Conservation (phyloP, 106 monocot genomes). For the Hemerocallis citrina region DNA sequence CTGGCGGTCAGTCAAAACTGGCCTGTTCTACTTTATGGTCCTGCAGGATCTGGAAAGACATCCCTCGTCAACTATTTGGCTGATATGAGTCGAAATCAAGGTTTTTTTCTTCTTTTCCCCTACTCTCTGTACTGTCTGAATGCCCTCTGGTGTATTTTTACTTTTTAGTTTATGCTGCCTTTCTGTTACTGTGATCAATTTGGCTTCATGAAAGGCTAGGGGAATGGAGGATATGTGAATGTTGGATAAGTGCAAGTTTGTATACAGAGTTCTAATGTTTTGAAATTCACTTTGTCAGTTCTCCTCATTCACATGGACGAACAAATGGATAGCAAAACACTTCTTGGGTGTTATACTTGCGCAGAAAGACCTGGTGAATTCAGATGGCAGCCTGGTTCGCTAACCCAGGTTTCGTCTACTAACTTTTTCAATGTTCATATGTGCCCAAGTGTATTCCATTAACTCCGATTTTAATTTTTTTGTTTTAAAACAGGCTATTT, state of each 20-base stretch:
- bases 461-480: no score
- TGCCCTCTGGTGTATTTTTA: no score
- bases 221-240: no score
- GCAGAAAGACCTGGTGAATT: conserved; percentile 93
- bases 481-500: conserved; percentile 45
- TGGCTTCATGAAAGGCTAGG: no score
- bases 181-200: no score
- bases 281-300: conserved; percentile 66
- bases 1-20: conserved; percentile 81
- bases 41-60: conserved; percentile 79
- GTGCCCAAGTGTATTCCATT: not conserved
- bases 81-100: conserved; percentile 37
- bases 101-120: no score
- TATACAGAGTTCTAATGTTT: no score
- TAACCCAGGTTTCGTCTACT: conserved; percentile 66
- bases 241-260: no score
- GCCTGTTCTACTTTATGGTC: conserved; percentile 86
- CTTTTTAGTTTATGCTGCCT: no score
- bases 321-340: conserved; percentile 88
- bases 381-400: conserved; percentile 91
- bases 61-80: conserved; percentile 67
- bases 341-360: conserved; percentile 84
- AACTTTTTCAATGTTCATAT: not conserved
- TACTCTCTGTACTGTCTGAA: no score
- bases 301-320: conserved; percentile 95